Percentiles rank a stretch among this genome's conserved stretches.
Conservation (phyloP, 331 rosid species). For the Quercus lobata region DNA sequence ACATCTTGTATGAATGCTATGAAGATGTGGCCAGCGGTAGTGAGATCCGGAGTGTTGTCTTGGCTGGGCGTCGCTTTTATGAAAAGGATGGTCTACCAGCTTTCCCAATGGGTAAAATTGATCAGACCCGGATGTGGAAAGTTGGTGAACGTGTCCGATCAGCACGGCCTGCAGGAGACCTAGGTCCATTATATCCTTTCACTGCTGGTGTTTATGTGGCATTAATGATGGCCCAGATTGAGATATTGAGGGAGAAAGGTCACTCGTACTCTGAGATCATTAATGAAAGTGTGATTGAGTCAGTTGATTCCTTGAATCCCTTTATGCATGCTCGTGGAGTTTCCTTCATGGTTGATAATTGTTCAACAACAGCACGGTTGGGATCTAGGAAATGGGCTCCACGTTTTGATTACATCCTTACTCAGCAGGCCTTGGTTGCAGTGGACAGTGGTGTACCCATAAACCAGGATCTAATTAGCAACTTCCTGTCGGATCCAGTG, state of each 20-base stretch:
- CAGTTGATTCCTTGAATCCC: slow-evolving; percentile 95
- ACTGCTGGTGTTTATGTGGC: slow-evolving; percentile 99
- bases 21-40: slow-evolving; percentile 90
- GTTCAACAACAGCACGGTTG: slow-evolving; percentile 95
- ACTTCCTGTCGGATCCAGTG: slow-evolving; percentile 89
- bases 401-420: slow-evolving; percentile 77
- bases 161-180: slow-evolving; percentile 77
- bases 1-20: slow-evolving; percentile 90
- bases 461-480: slow-evolving; percentile 83
- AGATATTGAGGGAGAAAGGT: slow-evolving; percentile 89
- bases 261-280: slow-evolving; percentile 94
- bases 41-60: slow-evolving; percentile 88
- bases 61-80: slow-evolving; percentile 89
- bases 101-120: slow-evolving; percentile 98
- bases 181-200: slow-evolving; percentile 84
- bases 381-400: slow-evolving; percentile 99
- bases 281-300: slow-evolving; percentile 92
- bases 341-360: slow-evolving; percentile 96
- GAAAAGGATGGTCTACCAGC: slow-evolving; percentile 97
- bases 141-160: slow-evolving; percentile 90
- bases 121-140: slow-evolving; percentile 98
- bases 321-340: slow-evolving; percentile 99
- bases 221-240: slow-evolving; percentile 99
- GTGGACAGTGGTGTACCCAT: slow-evolving; percentile 66
- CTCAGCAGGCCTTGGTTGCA: slow-evolving; percentile 97